Conservation (phyloP, 2,329 filamentous ascomycete species). For the Neopestalotiopsis rosae region DNA sequence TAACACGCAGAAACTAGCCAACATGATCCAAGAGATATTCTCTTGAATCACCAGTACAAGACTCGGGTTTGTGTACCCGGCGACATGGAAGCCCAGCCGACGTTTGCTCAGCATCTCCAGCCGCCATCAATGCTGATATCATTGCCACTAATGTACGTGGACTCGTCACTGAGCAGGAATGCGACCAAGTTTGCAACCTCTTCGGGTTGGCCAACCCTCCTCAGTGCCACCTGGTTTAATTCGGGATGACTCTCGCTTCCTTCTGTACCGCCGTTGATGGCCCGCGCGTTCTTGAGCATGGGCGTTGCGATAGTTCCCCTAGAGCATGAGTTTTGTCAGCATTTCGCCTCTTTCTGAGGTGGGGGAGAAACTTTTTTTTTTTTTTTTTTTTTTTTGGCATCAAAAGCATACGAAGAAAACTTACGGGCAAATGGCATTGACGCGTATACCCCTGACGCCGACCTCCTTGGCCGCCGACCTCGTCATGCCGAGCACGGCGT, state of each 20-base stretch:
- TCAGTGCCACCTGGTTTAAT: conserved; percentile 23
- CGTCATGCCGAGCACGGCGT: conserved; percentile 37
- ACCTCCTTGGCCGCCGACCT: conserved; percentile 36
- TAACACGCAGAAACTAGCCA: too few species aligned
- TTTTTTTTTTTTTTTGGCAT: background rate
- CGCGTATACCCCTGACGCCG: conserved; percentile 30
- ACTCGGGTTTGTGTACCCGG: too few species aligned
- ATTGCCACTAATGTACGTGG: conserved; percentile 31
- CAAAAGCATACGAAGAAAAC: conserved; percentile 13
- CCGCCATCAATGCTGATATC: conserved; percentile 32
- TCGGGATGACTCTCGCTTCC: conserved; percentile 23
- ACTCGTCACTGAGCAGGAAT: conserved; percentile 39
- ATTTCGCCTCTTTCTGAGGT: background rate
- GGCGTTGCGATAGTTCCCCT: conserved; percentile 37
- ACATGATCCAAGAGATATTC: too few species aligned
- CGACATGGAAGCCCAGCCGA: background rate
- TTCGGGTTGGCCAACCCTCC: conserved; percentile 30
- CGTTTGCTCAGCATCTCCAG: conserved; percentile 28
- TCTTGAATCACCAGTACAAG: too few species aligned
- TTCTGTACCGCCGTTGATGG: conserved; percentile 17
- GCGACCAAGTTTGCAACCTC: conserved; percentile 40
- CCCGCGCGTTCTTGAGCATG: conserved; percentile 24
- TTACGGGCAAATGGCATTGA: conserved; percentile 37
- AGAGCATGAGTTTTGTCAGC: background rate
- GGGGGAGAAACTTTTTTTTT: background rate